A percentile compares a stretch with the other conserved stretches of the same genome.
phyloP scores from a whole-genome alignment of 2,329 filamentous ascomycete species.

The Neurospora sp. region DNA sequence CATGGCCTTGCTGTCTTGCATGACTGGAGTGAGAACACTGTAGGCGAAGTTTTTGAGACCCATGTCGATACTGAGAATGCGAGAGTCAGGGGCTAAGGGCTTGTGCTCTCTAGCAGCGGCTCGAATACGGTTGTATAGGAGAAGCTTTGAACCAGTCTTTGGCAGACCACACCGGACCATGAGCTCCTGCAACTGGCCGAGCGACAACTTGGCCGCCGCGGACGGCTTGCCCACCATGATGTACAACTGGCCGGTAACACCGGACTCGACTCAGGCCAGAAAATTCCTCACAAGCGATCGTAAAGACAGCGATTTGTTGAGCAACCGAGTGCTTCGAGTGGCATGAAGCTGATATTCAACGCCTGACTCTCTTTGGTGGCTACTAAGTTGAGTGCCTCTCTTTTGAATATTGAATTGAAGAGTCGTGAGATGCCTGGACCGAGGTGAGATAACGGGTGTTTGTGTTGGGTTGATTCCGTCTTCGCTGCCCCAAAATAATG shows the following conservation, averaged over 20 bases:
- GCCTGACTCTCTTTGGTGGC: not conserved
- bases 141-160: slow-evolving; percentile 48
- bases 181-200: slow-evolving; percentile 44
- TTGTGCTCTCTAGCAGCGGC: slow-evolving; percentile 22
- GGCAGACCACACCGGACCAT: slow-evolving; percentile 51
- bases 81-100: slow-evolving; percentile 21
- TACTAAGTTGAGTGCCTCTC: not conserved
- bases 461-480: not conserved
- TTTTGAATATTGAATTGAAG: not conserved
- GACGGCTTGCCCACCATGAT: slow-evolving; percentile 5
- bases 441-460: not conserved
- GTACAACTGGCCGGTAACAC: not conserved
- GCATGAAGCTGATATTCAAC: not conserved
- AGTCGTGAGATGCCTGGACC: not conserved
- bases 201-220: slow-evolving; percentile 30
- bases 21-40: slow-evolving; percentile 41
- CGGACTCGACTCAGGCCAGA: not conserved
- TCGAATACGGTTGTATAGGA: slow-evolving; percentile 40
- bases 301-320: not conserved
- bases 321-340: not conserved
- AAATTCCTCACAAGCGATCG: not conserved
- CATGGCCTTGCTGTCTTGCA: not conserved
- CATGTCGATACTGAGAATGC: slow-evolving; percentile 73
- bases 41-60: slow-evolving; percentile 74
- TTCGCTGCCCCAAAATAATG: not conserved